Conservation (phyloP, 140 eudicot genomes). For the Eryngium alpinum region DNA sequence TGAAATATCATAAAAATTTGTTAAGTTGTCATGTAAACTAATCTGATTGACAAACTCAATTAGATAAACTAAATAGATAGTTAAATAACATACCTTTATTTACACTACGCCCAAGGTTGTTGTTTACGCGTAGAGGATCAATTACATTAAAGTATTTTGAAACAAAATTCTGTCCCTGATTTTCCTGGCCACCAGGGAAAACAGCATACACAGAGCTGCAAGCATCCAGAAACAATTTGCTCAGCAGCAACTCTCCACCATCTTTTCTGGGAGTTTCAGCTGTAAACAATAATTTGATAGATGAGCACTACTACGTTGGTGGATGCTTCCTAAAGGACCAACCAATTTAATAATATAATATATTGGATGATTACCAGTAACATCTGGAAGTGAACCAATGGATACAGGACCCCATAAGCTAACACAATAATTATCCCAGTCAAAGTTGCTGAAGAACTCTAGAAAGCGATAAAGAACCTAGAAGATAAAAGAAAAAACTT, state of each 20-base stretch:
- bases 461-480: constrained; percentile 90
- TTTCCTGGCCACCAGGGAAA: constrained; percentile 77
- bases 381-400: constrained; percentile 76
- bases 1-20: not conserved
- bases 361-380: constrained; percentile 54
- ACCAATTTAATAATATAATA: not conserved
- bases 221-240: constrained; percentile 76
- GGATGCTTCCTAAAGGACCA: not conserved
- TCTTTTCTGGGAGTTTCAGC: constrained; percentile 96
- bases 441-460: constrained; percentile 96
- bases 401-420: constrained; percentile 99
- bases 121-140: constrained; percentile 85
- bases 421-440: constrained; percentile 91
- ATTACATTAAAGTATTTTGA: constrained; percentile 86
- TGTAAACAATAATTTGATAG: constrained; percentile 26
- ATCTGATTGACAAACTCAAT: not conserved
- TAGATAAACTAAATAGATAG: not conserved
- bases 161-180: constrained; percentile 66
- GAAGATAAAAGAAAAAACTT: constrained; percentile 17
- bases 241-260: constrained; percentile 73
- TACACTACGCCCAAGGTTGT: constrained; percentile 97
- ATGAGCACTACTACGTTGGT: constrained; percentile 7
- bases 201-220: constrained; percentile 90
- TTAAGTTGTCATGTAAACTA: not conserved
- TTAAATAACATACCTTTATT: constrained; percentile 61